Evolutionary conservation across 2,329 filamentous ascomycete genomes (phyloP), one percentile per base, ranked within the genome.

Genomic region (Colletotrichum incanum): DNA sequence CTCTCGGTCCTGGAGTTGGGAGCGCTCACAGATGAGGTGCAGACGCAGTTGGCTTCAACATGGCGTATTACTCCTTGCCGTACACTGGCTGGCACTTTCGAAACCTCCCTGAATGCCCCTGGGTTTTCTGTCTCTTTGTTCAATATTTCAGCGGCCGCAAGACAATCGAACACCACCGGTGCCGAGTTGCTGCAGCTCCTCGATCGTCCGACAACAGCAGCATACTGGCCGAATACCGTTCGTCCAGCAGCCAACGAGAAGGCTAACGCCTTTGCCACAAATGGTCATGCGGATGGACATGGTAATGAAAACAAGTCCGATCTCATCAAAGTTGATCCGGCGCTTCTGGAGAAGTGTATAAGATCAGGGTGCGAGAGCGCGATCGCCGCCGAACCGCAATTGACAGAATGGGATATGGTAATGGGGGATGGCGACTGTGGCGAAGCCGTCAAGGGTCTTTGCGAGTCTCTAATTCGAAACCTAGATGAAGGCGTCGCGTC

Each of bases 101-200:
- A 89, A 71, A 88, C 86, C 0, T 88, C 86, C 0, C 79, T 89
- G 11, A 89, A 89, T 74, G 87, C 84, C 1, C 87, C 87, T 8
- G 88, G 87, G 5, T 89, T 88, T 81, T 88, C 85, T 9, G 85
- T 89, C 41, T 88, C 87, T 0, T 78, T 90, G 0, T 86, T 86
- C 41, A 89, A 89, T 74, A 79, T 89, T 59, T 83, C 83, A 0
- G 74, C 68, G 9, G 78, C 78, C n/a, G 78, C 79, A 8, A 77
- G 74, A 49, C 73, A 78, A 43, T 76, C 74, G 18, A 74, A 74
- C 2, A 71, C 73, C 0, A 56, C 75, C 0, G 74, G 75, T 3
- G 80, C 18, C 1, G 84, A 86, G 39, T 78, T 89, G 31, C 80
- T 88, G 28, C 78, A 81, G 1, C 78, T 89, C 2, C 80, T 89